phyloP scores from a whole-genome alignment of 345 rosid species.

The Xanthoceras sorbifolium region DNA sequence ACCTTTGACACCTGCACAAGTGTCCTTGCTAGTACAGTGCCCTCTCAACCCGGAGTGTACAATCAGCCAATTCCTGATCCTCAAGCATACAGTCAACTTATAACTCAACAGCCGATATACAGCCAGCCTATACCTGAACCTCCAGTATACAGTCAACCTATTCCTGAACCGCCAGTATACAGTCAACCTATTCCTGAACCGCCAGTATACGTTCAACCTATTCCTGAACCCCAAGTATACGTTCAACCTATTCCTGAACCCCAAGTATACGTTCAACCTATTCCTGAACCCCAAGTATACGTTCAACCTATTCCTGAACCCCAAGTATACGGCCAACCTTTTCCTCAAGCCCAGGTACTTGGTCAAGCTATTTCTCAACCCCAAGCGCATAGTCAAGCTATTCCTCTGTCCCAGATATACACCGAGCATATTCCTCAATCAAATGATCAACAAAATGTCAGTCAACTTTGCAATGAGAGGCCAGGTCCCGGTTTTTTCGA shows the following conservation, averaged over 20 bases:
- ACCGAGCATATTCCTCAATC: conserved; percentile 21
- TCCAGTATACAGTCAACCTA: too few relatives aligned
- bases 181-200: conserved; percentile 25
- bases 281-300: conserved; percentile 13
- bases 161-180: too few relatives aligned
- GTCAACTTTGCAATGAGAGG: conserved; percentile 25
- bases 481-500: conserved; percentile 22
- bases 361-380: conserved; percentile 2
- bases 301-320: neutral
- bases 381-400: conserved; percentile 1
- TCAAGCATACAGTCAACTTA: conserved; percentile 1
- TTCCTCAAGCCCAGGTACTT: conserved; percentile 9
- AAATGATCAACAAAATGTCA: conserved; percentile 13
- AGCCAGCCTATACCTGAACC: neutral
- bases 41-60: conserved; percentile 24
- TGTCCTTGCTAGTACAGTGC: conserved; percentile 13
- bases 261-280: conserved; percentile 4
- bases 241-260: conserved; percentile 12
- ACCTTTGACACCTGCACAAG: conserved; percentile 20
- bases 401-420: conserved; percentile 10
- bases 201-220: neutral
- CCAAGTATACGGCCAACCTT: conserved; percentile 3
- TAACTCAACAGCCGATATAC: conserved; percentile 6
- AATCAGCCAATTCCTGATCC: conserved; percentile 23
- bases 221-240: neutral